phyloP scores from a whole-genome alignment of 1,139 yeast species.

The Ogataea hybrid region DNA sequence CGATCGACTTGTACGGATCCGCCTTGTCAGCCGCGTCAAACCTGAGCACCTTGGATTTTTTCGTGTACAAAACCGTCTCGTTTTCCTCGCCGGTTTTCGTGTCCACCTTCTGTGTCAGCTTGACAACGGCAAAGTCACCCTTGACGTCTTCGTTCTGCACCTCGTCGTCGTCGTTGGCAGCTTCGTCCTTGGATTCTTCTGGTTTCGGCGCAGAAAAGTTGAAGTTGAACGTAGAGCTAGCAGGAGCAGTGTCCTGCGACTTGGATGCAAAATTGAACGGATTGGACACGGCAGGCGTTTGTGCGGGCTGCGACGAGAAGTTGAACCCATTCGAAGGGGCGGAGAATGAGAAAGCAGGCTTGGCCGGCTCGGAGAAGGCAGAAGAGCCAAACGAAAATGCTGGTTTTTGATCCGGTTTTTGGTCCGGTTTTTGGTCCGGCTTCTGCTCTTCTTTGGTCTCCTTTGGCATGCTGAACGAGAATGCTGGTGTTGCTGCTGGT shows the following conservation, averaged over 20 bases:
- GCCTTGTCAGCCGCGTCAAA: slow-evolving; percentile 50
- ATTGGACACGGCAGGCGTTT: slow-evolving; percentile 14
- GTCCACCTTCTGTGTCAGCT: slow-evolving; percentile 46
- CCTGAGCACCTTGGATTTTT: slow-evolving; percentile 71
- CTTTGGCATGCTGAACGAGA: slow-evolving; percentile 4
- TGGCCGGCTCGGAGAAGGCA: slow-evolving; percentile 5
- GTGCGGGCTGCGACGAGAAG: slow-evolving; percentile 1
- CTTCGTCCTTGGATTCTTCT: slow-evolving; percentile 9
- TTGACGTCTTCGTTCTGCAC: slow-evolving; percentile 43
- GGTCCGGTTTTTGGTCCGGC: neutral
- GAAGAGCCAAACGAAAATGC: slow-evolving; percentile 7
- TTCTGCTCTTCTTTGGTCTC: neutral
- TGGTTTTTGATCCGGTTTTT: neutral
- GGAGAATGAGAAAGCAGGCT: slow-evolving; percentile 8
- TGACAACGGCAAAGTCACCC: slow-evolving; percentile 48
- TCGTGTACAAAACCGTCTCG: slow-evolving; percentile 62
- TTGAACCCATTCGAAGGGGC: slow-evolving; percentile 7
- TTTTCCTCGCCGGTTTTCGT: slow-evolving; percentile 82
- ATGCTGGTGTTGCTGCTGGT: slow-evolving; percentile 8
- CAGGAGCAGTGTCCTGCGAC: slow-evolving; percentile 3
- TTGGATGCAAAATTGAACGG: slow-evolving; percentile 13
- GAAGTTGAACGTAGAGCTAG: slow-evolving; percentile 21
- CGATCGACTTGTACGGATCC: slow-evolving; percentile 56
- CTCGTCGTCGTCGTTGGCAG: slow-evolving; percentile 21
- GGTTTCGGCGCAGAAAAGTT: slow-evolving; percentile 24